phyloP scores from a whole-genome alignment of 192 early-diverging fungal species.

The Linnemannia hyalina region DNA sequence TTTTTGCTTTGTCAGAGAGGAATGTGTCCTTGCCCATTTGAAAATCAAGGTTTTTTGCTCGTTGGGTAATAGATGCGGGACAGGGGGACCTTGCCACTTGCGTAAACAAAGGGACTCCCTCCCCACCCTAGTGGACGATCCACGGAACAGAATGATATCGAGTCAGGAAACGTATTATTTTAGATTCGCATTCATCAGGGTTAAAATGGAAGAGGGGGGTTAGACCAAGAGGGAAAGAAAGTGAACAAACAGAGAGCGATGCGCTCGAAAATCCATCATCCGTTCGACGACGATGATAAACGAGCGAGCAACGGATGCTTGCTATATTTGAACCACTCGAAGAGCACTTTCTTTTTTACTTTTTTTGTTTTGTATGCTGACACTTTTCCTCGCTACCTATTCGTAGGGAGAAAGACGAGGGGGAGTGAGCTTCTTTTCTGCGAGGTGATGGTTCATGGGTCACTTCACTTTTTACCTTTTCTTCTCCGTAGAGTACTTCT shows the following conservation, averaged over 20 bases:
- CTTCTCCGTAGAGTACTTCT: not conserved
- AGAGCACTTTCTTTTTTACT: not conserved
- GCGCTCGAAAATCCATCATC: not conserved
- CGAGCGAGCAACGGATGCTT: not conserved
- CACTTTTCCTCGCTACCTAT: not conserved
- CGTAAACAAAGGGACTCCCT: not conserved
- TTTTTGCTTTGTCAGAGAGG: conserved; percentile 6
- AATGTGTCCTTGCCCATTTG: not conserved
- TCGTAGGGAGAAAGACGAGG: not conserved
- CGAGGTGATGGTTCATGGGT: not conserved
- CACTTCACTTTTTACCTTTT: not conserved
- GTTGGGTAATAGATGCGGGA: not conserved
- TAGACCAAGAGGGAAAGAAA: not conserved
- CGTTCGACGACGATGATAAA: too few relatives aligned
- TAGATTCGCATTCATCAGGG: not conserved
- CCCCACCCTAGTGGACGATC: not conserved
- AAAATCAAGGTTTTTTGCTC: not conserved
- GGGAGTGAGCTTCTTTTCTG: not conserved
- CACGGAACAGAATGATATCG: not conserved
- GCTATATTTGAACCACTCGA: not conserved
- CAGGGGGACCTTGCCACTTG: not conserved
- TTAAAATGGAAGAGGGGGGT: not conserved
- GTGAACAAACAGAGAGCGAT: not conserved
- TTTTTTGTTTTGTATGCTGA: not conserved
- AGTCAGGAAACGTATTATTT: not conserved